Base-by-base conservation (phyloP, 2,329 filamentous ascomycete genomes). In the Aspergillus hortae region DNA sequence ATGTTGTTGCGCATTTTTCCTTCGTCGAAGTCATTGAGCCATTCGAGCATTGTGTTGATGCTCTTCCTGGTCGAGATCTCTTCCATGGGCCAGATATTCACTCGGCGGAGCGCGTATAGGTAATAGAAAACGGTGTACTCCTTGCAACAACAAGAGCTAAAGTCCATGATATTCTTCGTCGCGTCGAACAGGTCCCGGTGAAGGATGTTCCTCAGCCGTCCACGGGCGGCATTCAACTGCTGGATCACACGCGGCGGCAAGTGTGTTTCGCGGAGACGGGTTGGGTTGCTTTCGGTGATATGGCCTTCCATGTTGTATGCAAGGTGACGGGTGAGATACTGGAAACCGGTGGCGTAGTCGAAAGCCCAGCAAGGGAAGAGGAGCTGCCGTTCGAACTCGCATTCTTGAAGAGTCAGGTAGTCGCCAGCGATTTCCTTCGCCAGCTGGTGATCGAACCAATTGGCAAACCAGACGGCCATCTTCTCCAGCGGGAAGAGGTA, bases 181-280 rank as follows among this genome's bases (percentile, higher is more conserved):
- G 14, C 1, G 1, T 27, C 25, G 15, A 49, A 52, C 1, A 55
- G 41, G 6, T 15, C 44, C 6, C 21, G 33, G n/a, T 52, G 45
- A 1, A 52, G 49, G 9, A 52, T 38, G 21, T 21, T 49, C 2
- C 53, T 33, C n/a, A 52, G 46, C 3, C 49, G 53, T 4, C 46
- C 53, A 10, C 46, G 45, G 6, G 41, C 49, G 1, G 47, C 43
- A 7, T 55, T 55, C 12, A 55, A 10, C 15, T 55, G 52, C 15
- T 55, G 53, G 3, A 49, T 27, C 2, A 52, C 19, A 3, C 49
- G 17, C 4, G 45, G 27, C 1, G 49, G 53, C 4, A 52, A 4
- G 14, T 52, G 49, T 25, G 52, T 35, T 1, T 46, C 21, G 15
- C 7, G 7, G 2, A 44, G 21, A 11, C 40, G 14, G 1, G 49